phyloP scores from a whole-genome alignment of 139 green algal species.

The Limnomonas spitsbergensis region DNA sequence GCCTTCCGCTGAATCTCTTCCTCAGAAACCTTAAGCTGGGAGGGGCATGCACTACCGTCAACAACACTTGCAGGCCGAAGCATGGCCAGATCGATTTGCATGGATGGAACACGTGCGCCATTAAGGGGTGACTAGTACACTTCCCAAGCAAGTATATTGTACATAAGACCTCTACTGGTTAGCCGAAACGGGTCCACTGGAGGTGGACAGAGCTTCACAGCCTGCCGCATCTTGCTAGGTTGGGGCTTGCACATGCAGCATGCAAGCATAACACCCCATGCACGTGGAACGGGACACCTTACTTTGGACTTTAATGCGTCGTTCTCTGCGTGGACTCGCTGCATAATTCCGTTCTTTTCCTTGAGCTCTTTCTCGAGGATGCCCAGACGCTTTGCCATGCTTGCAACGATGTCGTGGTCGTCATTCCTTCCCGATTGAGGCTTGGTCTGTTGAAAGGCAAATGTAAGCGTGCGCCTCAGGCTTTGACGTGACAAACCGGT shows the following conservation, averaged over 20 bases:
- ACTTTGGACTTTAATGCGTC: conserved; percentile 28
- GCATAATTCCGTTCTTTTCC: conserved; percentile 15
- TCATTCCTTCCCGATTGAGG: background rate
- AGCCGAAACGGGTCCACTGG: no score
- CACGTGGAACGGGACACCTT: background rate
- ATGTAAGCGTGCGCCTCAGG: background rate
- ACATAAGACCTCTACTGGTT: background rate
- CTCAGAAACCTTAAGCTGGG: conserved; percentile 18
- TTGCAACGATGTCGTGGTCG: conserved; percentile 29
- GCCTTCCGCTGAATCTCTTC: conserved; percentile 34
- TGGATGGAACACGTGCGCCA: background rate
- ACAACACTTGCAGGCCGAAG: background rate
- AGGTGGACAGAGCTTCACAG: no score
- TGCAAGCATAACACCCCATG: background rate
- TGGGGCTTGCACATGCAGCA: background rate
- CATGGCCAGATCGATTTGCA: background rate
- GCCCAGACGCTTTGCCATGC: conserved; percentile 40
- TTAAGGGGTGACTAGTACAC: background rate
- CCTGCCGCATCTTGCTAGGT: no score
- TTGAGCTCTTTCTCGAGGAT: conserved; percentile 30
- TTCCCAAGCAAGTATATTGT: background rate
- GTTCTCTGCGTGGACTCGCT: conserved; percentile 32
- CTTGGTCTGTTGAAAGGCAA: background rate
- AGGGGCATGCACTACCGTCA: background rate
- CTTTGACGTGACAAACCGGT: background rate